A percentile compares a stretch with the other conserved stretches of the same genome.
phyloP scores from a whole-genome alignment of 768 basidiomycete genomes.

The Coprinellus micaceus region DNA sequence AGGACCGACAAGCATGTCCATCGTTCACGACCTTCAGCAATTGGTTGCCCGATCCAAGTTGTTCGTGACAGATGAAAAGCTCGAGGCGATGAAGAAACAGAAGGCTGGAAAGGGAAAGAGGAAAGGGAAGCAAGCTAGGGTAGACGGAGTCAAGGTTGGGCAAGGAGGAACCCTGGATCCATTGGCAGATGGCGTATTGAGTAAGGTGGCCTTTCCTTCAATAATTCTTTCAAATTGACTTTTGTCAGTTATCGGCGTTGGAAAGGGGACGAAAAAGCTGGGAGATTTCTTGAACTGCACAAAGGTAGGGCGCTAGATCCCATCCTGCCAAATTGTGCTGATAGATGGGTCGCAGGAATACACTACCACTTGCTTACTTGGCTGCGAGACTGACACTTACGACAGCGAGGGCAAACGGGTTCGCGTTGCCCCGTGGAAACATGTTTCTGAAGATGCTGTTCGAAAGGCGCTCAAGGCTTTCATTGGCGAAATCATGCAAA shows the following conservation, averaged over 20 bases:
- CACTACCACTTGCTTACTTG: constrained; percentile 82
- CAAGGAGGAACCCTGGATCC: constrained; percentile 97
- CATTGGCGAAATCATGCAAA: constrained; percentile 83
- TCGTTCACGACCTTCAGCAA: constrained; percentile 81
- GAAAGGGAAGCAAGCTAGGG: constrained; percentile 39
- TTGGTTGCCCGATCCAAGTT: constrained; percentile 74
- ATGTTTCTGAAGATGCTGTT: constrained; percentile 76
- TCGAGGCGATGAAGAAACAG: constrained; percentile 49
- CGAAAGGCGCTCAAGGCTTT: constrained; percentile 69
- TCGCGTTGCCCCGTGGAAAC: constrained; percentile 71
- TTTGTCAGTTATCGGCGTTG: constrained; percentile 76
- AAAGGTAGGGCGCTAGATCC: constrained; percentile 54
- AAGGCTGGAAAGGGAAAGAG: constrained; percentile 37
- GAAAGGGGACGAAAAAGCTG: constrained; percentile 86
- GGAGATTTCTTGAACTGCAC: constrained; percentile 80
- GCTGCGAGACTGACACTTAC: constrained; percentile 92
- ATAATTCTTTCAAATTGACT: neutral
- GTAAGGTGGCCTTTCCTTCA: constrained; percentile 38
- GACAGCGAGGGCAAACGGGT: constrained; percentile 87
- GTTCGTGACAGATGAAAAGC: constrained; percentile 65
- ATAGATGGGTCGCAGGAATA: constrained; percentile 64
- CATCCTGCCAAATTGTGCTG: neutral
- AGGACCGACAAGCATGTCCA: constrained; percentile 87
- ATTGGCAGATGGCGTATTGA: constrained; percentile 90
- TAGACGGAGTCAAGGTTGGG: constrained; percentile 70